Base-by-base conservation (phyloP, 495 filamentous ascomycete species). In the Penicillium psychrofluorescens region DNA sequence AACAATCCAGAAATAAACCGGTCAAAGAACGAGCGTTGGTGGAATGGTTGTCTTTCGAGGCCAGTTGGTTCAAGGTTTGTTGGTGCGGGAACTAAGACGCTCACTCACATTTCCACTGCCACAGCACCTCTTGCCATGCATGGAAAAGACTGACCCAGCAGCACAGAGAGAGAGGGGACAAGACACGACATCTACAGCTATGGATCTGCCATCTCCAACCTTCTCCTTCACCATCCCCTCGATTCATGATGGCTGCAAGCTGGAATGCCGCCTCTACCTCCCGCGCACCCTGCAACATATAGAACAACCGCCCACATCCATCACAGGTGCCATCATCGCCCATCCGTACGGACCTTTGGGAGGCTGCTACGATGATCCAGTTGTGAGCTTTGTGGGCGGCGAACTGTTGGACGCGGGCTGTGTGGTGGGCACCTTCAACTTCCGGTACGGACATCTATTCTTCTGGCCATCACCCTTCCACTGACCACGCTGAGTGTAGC, bases 291-390 rank as follows among this genome's bases (percentile, higher is more conserved):
- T 61, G 35, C 36, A 68, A 54, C 12, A 62, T 65, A 46, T 62
- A 48, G 31, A 58, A 46, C 34, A 35, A 12, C 6, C 45, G 36
- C 22, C 52, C 14, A 75, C 74, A 72, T 52, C 45, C 8, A 68
- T 68, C 39, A 75, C 75, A 45, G 85, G 80, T 9, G 90, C 88
- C 4, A 75, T 96, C 14, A 59, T 98, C 16, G 91, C 90, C 0
- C 92, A 97, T 62, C 90, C 92, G 0, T 98, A 96, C 48, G 88
- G 89, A 13, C 78, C 85, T 0, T 68, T 97, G 6, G 92, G 92
- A 9, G 92, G 92, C 6, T 83, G 71, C 66, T 91, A 81, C 59
- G 85, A 96, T 58, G 89, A 97, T 50, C 74, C 75, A 0, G 73
- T 94, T 14, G 86, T 98, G 11, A 64, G 76, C 29, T 66, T 78